Evolutionary conservation across 2,329 filamentous ascomycete genomes (phyloP), one percentile per base, ranked within the genome.

Genomic region (Fusarium secorum): DNA sequence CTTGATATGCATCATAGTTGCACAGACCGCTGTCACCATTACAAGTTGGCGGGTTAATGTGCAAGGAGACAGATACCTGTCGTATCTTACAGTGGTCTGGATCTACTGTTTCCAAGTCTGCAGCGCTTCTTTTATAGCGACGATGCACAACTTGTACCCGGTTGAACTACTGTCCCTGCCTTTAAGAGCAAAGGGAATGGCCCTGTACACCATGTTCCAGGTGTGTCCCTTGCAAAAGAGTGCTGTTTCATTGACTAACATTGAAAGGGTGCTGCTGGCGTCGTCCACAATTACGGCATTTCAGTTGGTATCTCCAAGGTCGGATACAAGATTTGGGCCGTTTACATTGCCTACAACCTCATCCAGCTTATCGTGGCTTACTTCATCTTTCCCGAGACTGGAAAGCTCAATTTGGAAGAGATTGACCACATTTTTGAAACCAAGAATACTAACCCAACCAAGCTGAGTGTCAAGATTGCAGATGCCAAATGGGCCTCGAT

Each of bases 381-480:
- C 15, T 73, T 73, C 10, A 30, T 73, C 17, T 75, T 75, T 44
- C 73, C 73, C 0, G 72, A 75, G 49, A 74, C 73, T 6, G 61
- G 63, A 49, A 73, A 74, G 59, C 42, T 75, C 2, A 73, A 71
- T 14, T 42, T 75, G 4, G 73, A 75, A 22, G 72, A 75, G 33
- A 75, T 75, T 41, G 73, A 75, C n/a, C 58, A 66, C 20, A 75
- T 74, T 15, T 75, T 75, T 33, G 72, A 75, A 41, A 75, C 73
- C n/a, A 59, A 66, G 51, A 60, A 65, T 2, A 36, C 39, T 11
- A 71, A 55, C 17, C 66, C 66, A 4, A 52, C 69, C 22, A 55
- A 62, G 33, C 41, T 71, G 28, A 67, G 58, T 32, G 54, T 71
- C 36, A 70, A 59, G 59, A 32, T 71, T 46, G 67, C 67, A 5